A percentile compares a stretch with the other conserved stretches of the same genome.
phyloP scores from a whole-genome alignment of 2,329 filamentous ascomycete species.

The Aplosporella prunicola region DNA sequence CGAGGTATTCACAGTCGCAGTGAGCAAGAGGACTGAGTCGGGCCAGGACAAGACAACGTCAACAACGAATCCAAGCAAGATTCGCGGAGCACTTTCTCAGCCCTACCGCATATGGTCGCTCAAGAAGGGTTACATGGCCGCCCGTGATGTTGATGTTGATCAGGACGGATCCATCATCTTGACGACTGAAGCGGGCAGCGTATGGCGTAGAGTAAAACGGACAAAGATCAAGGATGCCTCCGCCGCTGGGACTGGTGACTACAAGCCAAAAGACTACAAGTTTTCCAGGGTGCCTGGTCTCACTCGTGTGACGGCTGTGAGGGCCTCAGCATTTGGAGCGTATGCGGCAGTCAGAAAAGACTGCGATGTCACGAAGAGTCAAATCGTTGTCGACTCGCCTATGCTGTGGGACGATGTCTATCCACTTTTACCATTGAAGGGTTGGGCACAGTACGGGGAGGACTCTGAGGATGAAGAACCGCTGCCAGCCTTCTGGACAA shows the following conservation, averaged over 20 bases:
- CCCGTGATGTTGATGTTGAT: conserved; percentile 75
- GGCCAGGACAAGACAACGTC: conserved; percentile 53
- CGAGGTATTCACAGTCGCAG: conserved; percentile 76
- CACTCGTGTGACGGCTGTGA: conserved; percentile 72
- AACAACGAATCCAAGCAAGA: conserved; percentile 87
- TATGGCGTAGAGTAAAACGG: conserved; percentile 81
- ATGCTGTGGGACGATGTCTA: conserved; percentile 66
- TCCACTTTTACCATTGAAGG: conserved; percentile 57
- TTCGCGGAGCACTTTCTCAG: conserved; percentile 67
- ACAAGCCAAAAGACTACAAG: conserved; percentile 81
- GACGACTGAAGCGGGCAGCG: conserved; percentile 82
- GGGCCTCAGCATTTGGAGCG: conserved; percentile 81
- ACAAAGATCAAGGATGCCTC: conserved; percentile 64
- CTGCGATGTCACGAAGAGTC: conserved; percentile 66
- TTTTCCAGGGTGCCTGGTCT: conserved; percentile 85
- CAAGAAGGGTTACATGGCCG: conserved; percentile 74
- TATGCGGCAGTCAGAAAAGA: conserved; percentile 83
- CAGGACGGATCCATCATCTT: conserved; percentile 93
- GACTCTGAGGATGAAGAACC: conserved; percentile 36
- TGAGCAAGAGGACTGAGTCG: conserved; percentile 58
- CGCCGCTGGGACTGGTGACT: conserved; percentile 41
- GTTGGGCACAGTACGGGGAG: conserved; percentile 30
- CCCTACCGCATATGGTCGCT: conserved; percentile 84
- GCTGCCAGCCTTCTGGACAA: conserved; percentile 37
- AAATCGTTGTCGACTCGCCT: conserved; percentile 57